Conservation (phyloP, 2,329 filamentous ascomycete genomes). For the Fusarium virguliforme region DNA sequence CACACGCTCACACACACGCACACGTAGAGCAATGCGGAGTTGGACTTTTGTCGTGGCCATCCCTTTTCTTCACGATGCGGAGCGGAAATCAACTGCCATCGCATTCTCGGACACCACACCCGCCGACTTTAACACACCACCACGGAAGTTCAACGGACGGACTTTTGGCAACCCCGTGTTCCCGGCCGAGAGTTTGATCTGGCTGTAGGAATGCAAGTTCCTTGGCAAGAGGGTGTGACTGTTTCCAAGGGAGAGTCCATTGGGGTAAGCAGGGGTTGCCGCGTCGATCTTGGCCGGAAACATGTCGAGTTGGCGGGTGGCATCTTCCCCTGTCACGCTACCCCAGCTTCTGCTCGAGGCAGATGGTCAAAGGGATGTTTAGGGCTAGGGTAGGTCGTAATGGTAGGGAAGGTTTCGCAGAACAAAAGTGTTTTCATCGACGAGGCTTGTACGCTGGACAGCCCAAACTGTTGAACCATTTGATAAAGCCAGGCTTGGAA, state of each 20-base stretch:
- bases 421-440: too few relatives aligned
- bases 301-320: background rate
- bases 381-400: slow-evolving; percentile 1
- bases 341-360: background rate
- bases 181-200: slow-evolving; percentile 30
- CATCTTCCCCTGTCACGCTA: background rate
- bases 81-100: slow-evolving; percentile 15
- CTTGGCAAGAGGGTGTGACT: background rate
- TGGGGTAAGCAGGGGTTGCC: background rate
- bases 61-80: background rate
- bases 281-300: background rate
- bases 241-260: background rate
- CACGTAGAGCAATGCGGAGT: background rate
- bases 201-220: slow-evolving; percentile 2
- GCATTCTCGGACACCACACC: background rate
- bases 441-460: too few relatives aligned
- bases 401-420: background rate
- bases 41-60: background rate
- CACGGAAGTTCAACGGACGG: slow-evolving; percentile 17
- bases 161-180: slow-evolving; percentile 23
- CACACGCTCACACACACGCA: background rate
- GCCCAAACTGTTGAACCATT: too few relatives aligned
- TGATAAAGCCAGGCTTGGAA: too few relatives aligned
- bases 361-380: background rate
- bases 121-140: slow-evolving; percentile 18